Percentiles rank a stretch among this genome's conserved stretches.
These are phyloP conservation scores for Linnemannia zychae DNA, from an alignment of 192 early-diverging fungal species.

Conservation along the genomic window DNA sequence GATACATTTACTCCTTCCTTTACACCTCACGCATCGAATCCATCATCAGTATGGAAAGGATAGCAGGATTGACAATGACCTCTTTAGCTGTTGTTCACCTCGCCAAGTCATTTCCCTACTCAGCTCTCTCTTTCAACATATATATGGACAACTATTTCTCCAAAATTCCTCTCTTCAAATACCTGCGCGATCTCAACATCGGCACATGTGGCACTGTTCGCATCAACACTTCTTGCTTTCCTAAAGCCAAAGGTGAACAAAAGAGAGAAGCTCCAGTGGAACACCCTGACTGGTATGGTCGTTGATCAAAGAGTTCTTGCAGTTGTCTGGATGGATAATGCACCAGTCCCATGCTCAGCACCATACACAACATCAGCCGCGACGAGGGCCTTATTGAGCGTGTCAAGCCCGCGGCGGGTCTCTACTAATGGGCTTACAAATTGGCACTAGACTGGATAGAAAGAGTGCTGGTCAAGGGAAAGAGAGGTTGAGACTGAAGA, in stretches of 20 bases:
- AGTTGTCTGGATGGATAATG: conserved; percentile 53
- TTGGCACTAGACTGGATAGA: too few species aligned
- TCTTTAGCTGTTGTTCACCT: conserved; percentile 28
- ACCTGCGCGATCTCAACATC: conserved; percentile 17
- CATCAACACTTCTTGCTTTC: conserved; percentile 10
- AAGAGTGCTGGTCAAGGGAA: too few species aligned
- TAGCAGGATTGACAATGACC: conserved; percentile 14
- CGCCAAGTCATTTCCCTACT: conserved; percentile 15
- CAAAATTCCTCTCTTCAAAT: conserved; percentile 31
- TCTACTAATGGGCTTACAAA: too few species aligned
- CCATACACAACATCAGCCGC: conserved; percentile 21
- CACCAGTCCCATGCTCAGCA: conserved; percentile 50
- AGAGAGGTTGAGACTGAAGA: too few species aligned
- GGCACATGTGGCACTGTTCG: conserved; percentile 36
- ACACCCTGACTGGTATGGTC: conserved; percentile 3
- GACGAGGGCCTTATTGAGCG: background rate
- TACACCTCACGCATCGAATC: conserved; percentile 16
- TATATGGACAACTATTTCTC: conserved; percentile 58
- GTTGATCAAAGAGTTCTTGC: conserved; percentile 29
- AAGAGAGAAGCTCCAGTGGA: conserved; percentile 21
- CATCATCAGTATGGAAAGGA: conserved; percentile 8
- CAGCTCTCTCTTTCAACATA: conserved; percentile 21
- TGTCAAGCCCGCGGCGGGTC: too few species aligned
- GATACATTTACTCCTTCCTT: conserved; percentile 42
- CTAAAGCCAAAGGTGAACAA: conserved; percentile 9